Evolutionary conservation across 2,329 filamentous ascomycete species (phyloP), one percentile per base, ranked within the genome.

Genomic region (Apiospora kogelbergensis): DNA sequence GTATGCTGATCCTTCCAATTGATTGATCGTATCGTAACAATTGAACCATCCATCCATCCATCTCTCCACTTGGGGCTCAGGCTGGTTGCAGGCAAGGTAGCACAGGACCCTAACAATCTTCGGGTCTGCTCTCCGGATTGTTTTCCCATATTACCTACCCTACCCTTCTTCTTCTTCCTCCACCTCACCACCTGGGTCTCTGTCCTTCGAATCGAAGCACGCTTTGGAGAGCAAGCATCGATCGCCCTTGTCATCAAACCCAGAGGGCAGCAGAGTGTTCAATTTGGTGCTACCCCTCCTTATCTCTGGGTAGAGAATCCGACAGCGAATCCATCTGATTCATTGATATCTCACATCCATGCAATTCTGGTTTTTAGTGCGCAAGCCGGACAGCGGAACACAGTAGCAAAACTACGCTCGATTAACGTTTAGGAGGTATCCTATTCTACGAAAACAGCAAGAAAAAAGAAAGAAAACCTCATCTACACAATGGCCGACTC

Each of bases 21-120:
- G 30, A 60, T 37, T 60, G 30, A 60, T 37, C 30, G 53, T 57
- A 60, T 60, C 53, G 53, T 60, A 60, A 17, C 53, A 60, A 60
- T 60, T 37, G 53, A 60, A 37, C 53, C 30, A 26, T 33, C 53
- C 53, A 60, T 37, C 30, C 26, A 45, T 20, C 42, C 42, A 60
- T 26, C 30, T 37, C 3, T 13, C 13, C 40, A 42, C 33, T 33
- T 33, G 33, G 33, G 30, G 26, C 53, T 60, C 17, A 60, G 53
- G 15, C 33, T 17, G 30, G n/a, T 13, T 45, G 11, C 26, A 57
- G 48, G 24, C 20, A 53, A 2, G 15, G 48, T 57, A 33, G 26
- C 11, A 57, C 48, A 30, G 48, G 48, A 57, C 48, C 48, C 48
- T 57, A 42, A 11, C 17, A n/a, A 37, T 60, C 53, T 37, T n/a